These are phyloP conservation scores for Globisporangium apiculatum DNA, from an alignment of 352 stramenopile species.

Conservation along the genomic window DNA sequence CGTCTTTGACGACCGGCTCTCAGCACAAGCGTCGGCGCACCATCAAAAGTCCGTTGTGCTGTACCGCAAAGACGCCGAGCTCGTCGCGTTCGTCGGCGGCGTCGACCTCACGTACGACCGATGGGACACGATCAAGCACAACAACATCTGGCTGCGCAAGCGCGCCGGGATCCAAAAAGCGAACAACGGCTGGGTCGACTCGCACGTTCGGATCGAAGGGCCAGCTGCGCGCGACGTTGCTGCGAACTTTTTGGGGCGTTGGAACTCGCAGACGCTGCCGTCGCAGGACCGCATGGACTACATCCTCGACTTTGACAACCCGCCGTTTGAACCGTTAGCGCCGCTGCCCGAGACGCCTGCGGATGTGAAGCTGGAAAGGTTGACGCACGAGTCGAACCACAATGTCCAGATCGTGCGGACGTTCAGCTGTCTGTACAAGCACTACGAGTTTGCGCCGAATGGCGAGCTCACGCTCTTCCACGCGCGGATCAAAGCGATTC, in stretches of 20 bases:
- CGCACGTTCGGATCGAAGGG: constrained; percentile 31
- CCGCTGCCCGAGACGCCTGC: constrained; percentile 25
- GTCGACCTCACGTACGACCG: constrained; percentile 48
- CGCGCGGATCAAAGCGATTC: constrained; percentile 42
- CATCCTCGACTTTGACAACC: constrained; percentile 42
- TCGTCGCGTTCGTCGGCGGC: constrained; percentile 39
- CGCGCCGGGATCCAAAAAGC: constrained; percentile 16
- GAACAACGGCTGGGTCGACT: constrained; percentile 52
- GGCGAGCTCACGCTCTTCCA: constrained; percentile 46
- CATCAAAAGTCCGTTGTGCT: constrained; percentile 43
- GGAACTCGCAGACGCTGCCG: constrained; percentile 34
- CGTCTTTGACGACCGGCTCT: constrained; percentile 49
- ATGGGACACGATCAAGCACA: constrained; percentile 52
- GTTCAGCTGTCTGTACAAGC: constrained; percentile 44
- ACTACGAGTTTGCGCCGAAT: constrained; percentile 43
- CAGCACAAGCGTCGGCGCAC: constrained; percentile 20
- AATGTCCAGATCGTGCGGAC: constrained; percentile 51
- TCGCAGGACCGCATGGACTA: constrained; percentile 20
- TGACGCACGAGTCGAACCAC: constrained; percentile 10
- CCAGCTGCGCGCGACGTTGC: constrained; percentile 41
- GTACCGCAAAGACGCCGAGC: constrained; percentile 1
- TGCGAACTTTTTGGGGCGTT: constrained; percentile 45
- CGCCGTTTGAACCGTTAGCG: constrained; percentile 9
- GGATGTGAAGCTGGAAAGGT: constrained; percentile 21
- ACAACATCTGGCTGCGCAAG: constrained; percentile 31